These are phyloP conservation scores for Aspergillus taichungensis DNA, from an alignment of 495 filamentous ascomycete genomes.

Conservation along the genomic window DNA sequence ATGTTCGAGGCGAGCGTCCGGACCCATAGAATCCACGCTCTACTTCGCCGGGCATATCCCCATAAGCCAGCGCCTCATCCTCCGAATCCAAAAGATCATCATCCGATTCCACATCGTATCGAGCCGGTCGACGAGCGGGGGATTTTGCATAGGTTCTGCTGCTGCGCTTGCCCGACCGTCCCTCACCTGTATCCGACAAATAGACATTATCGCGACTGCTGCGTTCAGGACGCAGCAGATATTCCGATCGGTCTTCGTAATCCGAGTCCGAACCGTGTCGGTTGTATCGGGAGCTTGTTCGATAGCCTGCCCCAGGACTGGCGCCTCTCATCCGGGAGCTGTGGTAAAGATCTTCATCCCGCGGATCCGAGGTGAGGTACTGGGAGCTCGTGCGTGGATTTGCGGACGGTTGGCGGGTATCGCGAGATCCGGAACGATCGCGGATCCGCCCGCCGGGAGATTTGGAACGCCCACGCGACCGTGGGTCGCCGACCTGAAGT, in stretches of 20 bases:
- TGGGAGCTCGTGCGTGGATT: constrained; percentile 12
- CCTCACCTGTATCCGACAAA: constrained; percentile 22
- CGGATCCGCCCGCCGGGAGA: constrained; percentile 43
- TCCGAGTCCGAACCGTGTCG: constrained; percentile 41
- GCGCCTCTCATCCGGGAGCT: constrained; percentile 14
- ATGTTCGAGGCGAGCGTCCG: constrained; percentile 1
- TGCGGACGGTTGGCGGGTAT: constrained; percentile 31
- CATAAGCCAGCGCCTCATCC: constrained; percentile 32
- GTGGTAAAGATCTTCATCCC: constrained; percentile 11
- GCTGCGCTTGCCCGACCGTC: constrained; percentile 8
- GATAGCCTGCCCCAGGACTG: constrained; percentile 22
- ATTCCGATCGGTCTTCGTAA: constrained; percentile 17
- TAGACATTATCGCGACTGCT: constrained; percentile 26
- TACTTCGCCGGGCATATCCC: constrained; percentile 14
- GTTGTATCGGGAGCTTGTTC: constrained; percentile 32
- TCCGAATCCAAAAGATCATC: constrained; percentile 35
- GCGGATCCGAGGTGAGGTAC: constrained; percentile 17
- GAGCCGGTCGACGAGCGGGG: constrained; percentile 16
- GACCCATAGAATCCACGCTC: constrained; percentile 13
- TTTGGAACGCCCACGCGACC: constrained; percentile 52
- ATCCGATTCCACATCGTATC: constrained; percentile 24
- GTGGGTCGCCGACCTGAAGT: constrained; percentile 49
- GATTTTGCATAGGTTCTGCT: constrained; percentile 17
- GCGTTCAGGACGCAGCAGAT: constrained; percentile 16
- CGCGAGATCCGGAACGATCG: constrained; percentile 43